phyloP scores from a whole-genome alignment of 108 stramenopile species.

The Pseudonitzschia multistriata region DNA sequence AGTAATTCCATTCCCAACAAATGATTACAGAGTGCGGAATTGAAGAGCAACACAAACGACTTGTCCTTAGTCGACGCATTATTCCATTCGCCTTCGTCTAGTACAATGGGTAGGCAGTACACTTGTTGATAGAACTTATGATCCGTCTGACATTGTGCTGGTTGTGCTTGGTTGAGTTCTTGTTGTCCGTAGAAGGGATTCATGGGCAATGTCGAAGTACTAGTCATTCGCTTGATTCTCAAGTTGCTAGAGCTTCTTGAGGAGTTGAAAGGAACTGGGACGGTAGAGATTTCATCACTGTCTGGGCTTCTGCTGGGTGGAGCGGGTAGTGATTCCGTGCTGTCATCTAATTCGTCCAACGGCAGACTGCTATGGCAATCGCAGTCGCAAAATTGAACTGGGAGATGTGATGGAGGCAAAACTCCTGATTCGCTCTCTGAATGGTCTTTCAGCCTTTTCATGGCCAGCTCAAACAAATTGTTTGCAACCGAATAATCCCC shows the following conservation, averaged over 20 bases:
- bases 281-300: too few relatives aligned
- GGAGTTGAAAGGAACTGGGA: too few relatives aligned
- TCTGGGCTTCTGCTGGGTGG: too few relatives aligned
- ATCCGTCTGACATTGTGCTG: not conserved
- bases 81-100: not conserved
- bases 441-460: not conserved
- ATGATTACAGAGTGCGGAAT: conserved; percentile 1
- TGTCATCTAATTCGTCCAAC: too few relatives aligned
- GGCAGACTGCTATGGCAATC: too few relatives aligned
- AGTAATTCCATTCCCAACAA: not conserved
- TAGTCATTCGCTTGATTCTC: not conserved
- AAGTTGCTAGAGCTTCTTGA: not conserved
- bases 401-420: not conserved
- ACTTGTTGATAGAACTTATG: not conserved
- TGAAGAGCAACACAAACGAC: conserved; percentile 1
- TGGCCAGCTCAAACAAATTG: not conserved
- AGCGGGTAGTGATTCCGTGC: too few relatives aligned
- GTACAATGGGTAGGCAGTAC: not conserved
- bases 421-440: not conserved
- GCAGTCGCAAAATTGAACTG: too few relatives aligned
- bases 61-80: not conserved
- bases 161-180: not conserved
- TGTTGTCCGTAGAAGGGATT: not conserved
- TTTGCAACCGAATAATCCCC: not conserved
- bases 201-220: too few relatives aligned